A percentile compares a stretch with the other conserved stretches of the same genome.
Conservation (phyloP, 1,284 basidiomycete genomes). For the Irpex rosettiformis region DNA sequence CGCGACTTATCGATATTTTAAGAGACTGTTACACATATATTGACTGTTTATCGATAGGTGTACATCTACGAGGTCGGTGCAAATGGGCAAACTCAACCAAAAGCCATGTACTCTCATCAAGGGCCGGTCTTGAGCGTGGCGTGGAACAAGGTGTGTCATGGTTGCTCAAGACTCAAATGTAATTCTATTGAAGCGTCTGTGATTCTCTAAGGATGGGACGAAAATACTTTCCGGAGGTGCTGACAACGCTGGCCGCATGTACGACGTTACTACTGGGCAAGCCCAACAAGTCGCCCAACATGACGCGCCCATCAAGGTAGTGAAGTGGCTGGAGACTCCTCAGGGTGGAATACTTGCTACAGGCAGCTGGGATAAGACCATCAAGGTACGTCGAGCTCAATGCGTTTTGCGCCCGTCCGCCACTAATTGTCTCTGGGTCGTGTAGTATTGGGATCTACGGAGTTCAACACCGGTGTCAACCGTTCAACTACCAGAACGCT, state of each 20-base stretch:
- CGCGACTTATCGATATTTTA: not conserved
- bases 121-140: constrained; percentile 79
- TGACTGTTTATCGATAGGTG: constrained; percentile 27
- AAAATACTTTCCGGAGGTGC: constrained; percentile 85
- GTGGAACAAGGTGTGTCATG: constrained; percentile 66
- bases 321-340: constrained; percentile 74
- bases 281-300: constrained; percentile 77
- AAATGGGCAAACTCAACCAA: constrained; percentile 63
- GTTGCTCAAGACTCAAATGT: not conserved
- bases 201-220: constrained; percentile 58
- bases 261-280: constrained; percentile 76
- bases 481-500: constrained; percentile 83
- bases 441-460: constrained; percentile 91
- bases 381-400: constrained; percentile 57
- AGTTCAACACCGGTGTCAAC: constrained; percentile 70
- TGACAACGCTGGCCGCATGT: constrained; percentile 82
- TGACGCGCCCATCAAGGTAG: constrained; percentile 76
- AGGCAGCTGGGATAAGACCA: constrained; percentile 89
- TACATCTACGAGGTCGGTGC: constrained; percentile 18
- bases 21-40: constrained; percentile 37
- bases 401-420: not conserved
- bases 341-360: constrained; percentile 74
- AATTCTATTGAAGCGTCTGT: not conserved
- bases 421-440: not conserved
- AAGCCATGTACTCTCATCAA: constrained; percentile 82